These are phyloP conservation scores for Dactylonectria macrodidyma DNA, from an alignment of 2,329 filamentous ascomycete species.

Conservation along the genomic window DNA sequence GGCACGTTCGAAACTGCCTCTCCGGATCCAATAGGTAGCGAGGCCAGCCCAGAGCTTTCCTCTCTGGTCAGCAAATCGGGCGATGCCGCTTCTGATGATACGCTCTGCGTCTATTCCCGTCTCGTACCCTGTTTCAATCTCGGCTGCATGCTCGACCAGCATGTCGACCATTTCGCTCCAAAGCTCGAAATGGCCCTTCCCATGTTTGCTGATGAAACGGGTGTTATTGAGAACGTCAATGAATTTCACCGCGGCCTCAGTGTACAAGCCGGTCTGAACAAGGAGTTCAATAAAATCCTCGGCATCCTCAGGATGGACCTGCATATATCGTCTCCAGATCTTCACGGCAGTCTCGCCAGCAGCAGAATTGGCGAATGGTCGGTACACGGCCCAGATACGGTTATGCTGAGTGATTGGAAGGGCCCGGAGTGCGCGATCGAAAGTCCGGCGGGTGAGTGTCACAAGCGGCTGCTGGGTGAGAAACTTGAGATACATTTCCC, in stretches of 20 bases:
- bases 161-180: slow-evolving; percentile 99
- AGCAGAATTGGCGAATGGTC: slow-evolving; percentile 91
- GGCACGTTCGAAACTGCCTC: slow-evolving; percentile 92
- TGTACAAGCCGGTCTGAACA: slow-evolving; percentile 85
- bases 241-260: slow-evolving; percentile 91
- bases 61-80: slow-evolving; percentile 91
- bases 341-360: slow-evolving; percentile 92
- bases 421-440: slow-evolving; percentile 92
- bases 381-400: slow-evolving; percentile 93
- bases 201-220: slow-evolving; percentile 91
- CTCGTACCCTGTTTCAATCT: slow-evolving; percentile 86
- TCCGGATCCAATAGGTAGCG: slow-evolving; percentile 96
- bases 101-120: slow-evolving; percentile 90
- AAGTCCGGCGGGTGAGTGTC: slow-evolving; percentile 87
- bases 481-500: slow-evolving; percentile 97
- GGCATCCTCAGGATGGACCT: slow-evolving; percentile 94
- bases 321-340: slow-evolving; percentile 96
- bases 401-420: slow-evolving; percentile 96
- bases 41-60: slow-evolving; percentile 96
- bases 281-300: slow-evolving; percentile 97
- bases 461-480: slow-evolving; percentile 92
- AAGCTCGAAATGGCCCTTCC: slow-evolving; percentile 94
- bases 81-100: slow-evolving; percentile 93
- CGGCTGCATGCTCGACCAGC: slow-evolving; percentile 89
- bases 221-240: slow-evolving; percentile 93